These are phyloP conservation scores for Ophiosphaerella narmari DNA, from an alignment of 2,329 filamentous ascomycete species.

Conservation along the genomic window DNA sequence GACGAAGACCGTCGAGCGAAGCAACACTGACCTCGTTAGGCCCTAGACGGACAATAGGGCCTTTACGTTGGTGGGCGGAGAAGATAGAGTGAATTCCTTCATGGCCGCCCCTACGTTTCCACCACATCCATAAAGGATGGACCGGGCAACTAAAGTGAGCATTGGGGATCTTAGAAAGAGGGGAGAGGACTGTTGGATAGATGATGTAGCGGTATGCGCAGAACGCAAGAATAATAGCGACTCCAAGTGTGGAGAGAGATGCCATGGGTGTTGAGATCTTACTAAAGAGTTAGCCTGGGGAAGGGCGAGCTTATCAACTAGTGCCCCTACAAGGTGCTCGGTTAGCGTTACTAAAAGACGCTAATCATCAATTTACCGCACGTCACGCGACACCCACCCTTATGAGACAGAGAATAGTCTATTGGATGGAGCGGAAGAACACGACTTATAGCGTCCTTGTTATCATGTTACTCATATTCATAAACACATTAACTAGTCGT, in stretches of 20 bases:
- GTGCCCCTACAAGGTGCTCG: not conserved
- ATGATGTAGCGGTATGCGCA: conserved; percentile 1
- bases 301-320: not conserved
- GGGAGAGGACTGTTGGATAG: not conserved
- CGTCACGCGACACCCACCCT: not conserved
- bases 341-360: not conserved
- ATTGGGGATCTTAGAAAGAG: conserved; percentile 1
- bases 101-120: not conserved
- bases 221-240: not conserved
- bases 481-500: not conserved
- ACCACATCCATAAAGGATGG: not conserved
- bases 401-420: not conserved
- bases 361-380: not conserved
- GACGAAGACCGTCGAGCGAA: conserved; percentile 1
- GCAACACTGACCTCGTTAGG: conserved; percentile 1
- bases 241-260: conserved; percentile 1
- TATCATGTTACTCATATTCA: not conserved
- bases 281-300: not conserved
- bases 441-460: not conserved
- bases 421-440: not conserved
- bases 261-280: not conserved
- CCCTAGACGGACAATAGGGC: not conserved
- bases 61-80: conserved; percentile 1
- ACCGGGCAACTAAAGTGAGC: conserved; percentile 1
- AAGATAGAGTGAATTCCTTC: conserved; percentile 1